A percentile compares a stretch with the other conserved stretches of the same genome.
phyloP scores from a whole-genome alignment of 257 asterid genomes.

The Perilla frutescens region DNA sequence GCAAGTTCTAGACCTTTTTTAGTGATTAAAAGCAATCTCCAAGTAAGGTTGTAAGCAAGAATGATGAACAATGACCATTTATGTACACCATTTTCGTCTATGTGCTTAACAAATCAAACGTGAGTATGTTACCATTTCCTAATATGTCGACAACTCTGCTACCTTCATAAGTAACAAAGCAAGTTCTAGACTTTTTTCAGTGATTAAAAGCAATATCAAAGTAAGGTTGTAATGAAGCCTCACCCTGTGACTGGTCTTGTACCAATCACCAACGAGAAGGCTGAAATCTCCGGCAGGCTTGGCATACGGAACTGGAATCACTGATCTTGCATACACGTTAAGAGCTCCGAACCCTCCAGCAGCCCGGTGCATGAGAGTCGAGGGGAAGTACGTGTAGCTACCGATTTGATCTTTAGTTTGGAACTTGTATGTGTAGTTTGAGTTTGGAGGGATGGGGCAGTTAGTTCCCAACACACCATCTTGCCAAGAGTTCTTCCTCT shows the following conservation, averaged over 20 bases:
- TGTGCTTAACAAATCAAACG: too few species aligned
- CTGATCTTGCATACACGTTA: constrained; percentile 81
- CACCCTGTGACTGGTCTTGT: constrained; percentile 72
- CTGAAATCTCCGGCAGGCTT: constrained; percentile 83
- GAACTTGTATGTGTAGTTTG: constrained; percentile 83
- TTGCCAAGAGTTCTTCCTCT: constrained; percentile 98
- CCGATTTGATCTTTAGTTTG: constrained; percentile 97
- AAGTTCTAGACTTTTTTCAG: too few species aligned
- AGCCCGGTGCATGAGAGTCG: constrained; percentile 86
- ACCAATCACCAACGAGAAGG: constrained; percentile 93
- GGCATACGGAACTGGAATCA: constrained; percentile 86
- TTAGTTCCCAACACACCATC: constrained; percentile 96
- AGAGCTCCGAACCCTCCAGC: constrained; percentile 92
- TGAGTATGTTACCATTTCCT: too few species aligned
- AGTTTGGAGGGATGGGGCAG: constrained; percentile 81
- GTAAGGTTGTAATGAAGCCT: constrained; percentile 8
- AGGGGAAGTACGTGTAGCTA: constrained; percentile 87
- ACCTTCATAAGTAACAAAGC: too few species aligned
- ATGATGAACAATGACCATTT: too few species aligned
- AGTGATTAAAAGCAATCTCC: too few species aligned
- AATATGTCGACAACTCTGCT: too few species aligned
- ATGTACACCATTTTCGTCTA: too few species aligned
- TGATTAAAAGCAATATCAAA: too few species aligned
- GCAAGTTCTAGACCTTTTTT: too few species aligned
- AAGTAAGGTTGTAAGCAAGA: too few species aligned